Evolutionary conservation across 306 rosid species (phyloP), one percentile per base, ranked within the genome.

Genomic region (Citrullus mucosospermus): DNA sequence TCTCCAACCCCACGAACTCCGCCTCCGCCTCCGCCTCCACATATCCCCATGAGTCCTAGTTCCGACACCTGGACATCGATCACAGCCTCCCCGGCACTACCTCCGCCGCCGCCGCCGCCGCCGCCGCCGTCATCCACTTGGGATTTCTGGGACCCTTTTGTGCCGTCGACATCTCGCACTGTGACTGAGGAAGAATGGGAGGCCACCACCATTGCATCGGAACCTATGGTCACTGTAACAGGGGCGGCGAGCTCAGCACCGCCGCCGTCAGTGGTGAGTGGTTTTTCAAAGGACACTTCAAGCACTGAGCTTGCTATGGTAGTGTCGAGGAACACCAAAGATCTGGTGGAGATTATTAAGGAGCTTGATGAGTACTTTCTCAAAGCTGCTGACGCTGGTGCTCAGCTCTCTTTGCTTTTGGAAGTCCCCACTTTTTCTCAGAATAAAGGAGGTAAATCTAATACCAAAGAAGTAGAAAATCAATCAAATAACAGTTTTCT

Each of bases 91-190:
- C 88, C 97, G 3, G 83, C 96, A 30, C 86, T 80, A 1, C 97
- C 85, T 8, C 89, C 80, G 1, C 92, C 93, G 0, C 93, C 96
- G 1, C 22, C 22, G n/a, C n/a, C n/a, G n/a, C 87, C 89, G 1
- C 89, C 89, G 3, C 95, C 96, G 1, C 91, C 93, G 3, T 86
- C 93, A 2, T 91, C 97, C 56, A 59, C 87, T 0, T 95, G 99
- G 97, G 97, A 95, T 76, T 95, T 92, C 87, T 95, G 99, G 99
- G 97, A 92, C 86, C 99, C 99, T 12, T 92, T 95, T 90, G 83
- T 86, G 87, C 89, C 83, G 68, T 80, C 88, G 0, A 76, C 88
- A 25, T 87, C 98, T 9, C 76, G 90, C 85, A 78, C 89, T 11
- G 89, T 72, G 43, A 87, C 93, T 0, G 97, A 91, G 89, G 99